A percentile compares a stretch with the other conserved stretches of the same genome.
Evolutionary conservation across 768 basidiomycete species (phyloP).

Genomic region (Nidularia pulvinata): DNA sequence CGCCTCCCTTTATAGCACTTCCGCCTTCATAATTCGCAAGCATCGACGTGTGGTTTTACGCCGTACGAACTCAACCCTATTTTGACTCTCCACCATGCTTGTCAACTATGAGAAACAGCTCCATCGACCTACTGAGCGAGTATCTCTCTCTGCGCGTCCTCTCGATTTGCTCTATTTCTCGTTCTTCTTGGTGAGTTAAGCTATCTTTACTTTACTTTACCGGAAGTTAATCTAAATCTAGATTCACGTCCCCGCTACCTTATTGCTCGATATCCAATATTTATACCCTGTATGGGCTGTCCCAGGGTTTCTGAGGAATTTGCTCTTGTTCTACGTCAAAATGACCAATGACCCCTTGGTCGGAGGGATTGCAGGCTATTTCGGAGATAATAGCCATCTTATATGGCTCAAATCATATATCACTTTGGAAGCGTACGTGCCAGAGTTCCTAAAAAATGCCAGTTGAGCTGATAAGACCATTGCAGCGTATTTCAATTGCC

Average conservation of each 20-base stretch:
- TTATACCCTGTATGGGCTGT: constrained; percentile 54
- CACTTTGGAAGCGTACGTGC: constrained; percentile 57
- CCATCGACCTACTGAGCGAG: constrained; percentile 24
- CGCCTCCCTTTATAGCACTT: neutral
- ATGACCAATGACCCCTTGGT: constrained; percentile 71
- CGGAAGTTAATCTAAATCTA: constrained; percentile 7
- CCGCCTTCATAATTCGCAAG: too few relatives aligned
- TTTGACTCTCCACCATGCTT: constrained; percentile 13
- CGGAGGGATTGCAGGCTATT: constrained; percentile 44
- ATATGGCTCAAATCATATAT: constrained; percentile 71
- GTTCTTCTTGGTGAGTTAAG: constrained; percentile 61
- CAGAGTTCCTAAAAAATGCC: too few relatives aligned
- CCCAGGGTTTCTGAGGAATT: constrained; percentile 40
- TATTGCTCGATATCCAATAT: constrained; percentile 72
- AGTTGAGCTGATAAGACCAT: neutral
- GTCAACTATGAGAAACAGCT: constrained; percentile 16
- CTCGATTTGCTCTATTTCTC: constrained; percentile 67
- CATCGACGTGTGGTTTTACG: too few relatives aligned
- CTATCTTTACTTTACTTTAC: neutral
- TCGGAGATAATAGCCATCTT: constrained; percentile 30
- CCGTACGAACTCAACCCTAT: neutral
- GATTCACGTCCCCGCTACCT: constrained; percentile 68
- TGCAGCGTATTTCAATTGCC: constrained; percentile 73
- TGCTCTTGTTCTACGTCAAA: constrained; percentile 50
- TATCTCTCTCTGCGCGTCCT: constrained; percentile 52